A percentile compares a stretch with the other conserved stretches of the same genome.
phyloP scores from a whole-genome alignment of 495 filamentous ascomycete species.

The Neurospora sp. region DNA sequence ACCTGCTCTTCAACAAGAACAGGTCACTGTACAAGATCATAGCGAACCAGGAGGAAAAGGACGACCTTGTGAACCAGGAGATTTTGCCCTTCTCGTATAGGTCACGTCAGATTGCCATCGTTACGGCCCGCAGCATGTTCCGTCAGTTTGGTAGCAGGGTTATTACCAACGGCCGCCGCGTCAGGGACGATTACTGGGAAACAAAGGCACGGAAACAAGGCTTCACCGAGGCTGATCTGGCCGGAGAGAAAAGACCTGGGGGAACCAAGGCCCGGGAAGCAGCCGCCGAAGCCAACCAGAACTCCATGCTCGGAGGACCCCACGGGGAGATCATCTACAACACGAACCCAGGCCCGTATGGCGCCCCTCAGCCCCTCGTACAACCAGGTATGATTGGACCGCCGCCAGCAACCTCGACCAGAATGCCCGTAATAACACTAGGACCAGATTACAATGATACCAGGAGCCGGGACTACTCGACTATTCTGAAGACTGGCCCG shows the following conservation, averaged over 20 bases:
- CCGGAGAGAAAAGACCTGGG: slow-evolving; percentile 92
- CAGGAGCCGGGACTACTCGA: slow-evolving; percentile 70
- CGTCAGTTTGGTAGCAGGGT: slow-evolving; percentile 96
- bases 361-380: slow-evolving; percentile 53
- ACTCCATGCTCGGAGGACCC: slow-evolving; percentile 41
- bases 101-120: slow-evolving; percentile 95
- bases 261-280: slow-evolving; percentile 81
- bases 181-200: slow-evolving; percentile 98
- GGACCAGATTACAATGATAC: slow-evolving; percentile 67
- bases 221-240: slow-evolving; percentile 94
- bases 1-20: slow-evolving; percentile 98
- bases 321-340: slow-evolving; percentile 78
- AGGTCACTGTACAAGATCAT: slow-evolving; percentile 97
- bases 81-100: slow-evolving; percentile 96
- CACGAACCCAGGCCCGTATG: slow-evolving; percentile 55
- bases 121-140: slow-evolving; percentile 98
- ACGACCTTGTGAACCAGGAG: slow-evolving; percentile 89
- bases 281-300: slow-evolving; percentile 49
- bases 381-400: slow-evolving; percentile 59
- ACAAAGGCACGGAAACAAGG: slow-evolving; percentile 93
- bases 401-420: slow-evolving; percentile 52
- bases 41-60: slow-evolving; percentile 89
- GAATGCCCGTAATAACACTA: slow-evolving; percentile 79
- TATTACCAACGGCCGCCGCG: slow-evolving; percentile 77
- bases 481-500: slow-evolving; percentile 60